Evolutionary conservation across 2,329 filamentous ascomycete species (phyloP), one percentile per base, ranked within the genome.

Genomic region (Trichophyton schoenleinii): DNA sequence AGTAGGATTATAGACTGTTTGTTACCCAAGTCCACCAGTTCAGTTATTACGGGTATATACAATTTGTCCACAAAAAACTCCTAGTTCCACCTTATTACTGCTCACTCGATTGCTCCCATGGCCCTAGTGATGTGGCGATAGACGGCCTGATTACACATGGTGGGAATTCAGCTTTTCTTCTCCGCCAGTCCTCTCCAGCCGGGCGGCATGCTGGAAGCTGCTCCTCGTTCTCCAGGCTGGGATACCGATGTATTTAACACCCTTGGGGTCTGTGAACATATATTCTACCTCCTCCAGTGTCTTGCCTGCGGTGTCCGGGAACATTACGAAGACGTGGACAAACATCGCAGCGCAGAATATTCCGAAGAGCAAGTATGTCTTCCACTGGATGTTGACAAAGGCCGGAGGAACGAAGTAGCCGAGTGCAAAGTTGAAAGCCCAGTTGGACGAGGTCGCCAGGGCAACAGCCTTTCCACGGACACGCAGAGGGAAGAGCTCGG

Each of bases 261-360:
- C 72, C 44, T 68, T 63, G 18, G 72, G 72, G 11, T 72, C 69
- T 34, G 70, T 73, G 70, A 91, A 91, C 65, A 91, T 85, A 13
- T 83, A 82, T 65, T 88, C 87, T 71, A 90, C 85, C 70, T 91
- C 87, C 69, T 91, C 88, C 0, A 91, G 81, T 0, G 86, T 87
- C 73, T 84, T 88, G 11, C 87, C 87, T 44, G 84, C 82, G 0
- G 87, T 90, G 73, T 89, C 82, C 0, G 86, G 86, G 66, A 83
- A 84, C 15, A 79, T 72, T 65, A 91, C 78, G 70, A 83, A 82
- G 68, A 88, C 84, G 70, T 90, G 87, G 59, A 90, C 70, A 46
- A 84, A 84, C 67, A 87, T 87, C 4, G 79, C 78, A 0, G 79
- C 79, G 70, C 87, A 88, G 77, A 90, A 89, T 15, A 84, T 80